Evolutionary conservation across 441 rosid species (phyloP).

Genomic region (Biscutella auriculata): DNA sequence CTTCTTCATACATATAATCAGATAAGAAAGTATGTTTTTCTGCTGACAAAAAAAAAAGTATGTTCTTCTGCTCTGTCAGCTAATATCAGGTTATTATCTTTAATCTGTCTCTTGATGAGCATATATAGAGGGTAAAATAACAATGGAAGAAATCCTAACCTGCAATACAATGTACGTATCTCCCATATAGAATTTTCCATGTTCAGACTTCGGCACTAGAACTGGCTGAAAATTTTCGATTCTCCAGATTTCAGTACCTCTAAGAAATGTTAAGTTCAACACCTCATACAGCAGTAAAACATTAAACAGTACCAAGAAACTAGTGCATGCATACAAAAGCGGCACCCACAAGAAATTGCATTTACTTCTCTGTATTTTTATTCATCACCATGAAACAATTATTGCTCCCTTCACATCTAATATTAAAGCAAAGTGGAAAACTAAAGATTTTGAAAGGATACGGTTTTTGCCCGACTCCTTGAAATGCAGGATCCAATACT

Average conservation of each 20-base stretch:
- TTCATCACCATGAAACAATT: neutral
- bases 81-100: neutral
- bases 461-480: conserved; percentile 87
- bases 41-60: conserved; percentile 14
- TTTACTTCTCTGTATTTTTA: neutral
- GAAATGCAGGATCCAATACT: conserved; percentile 85
- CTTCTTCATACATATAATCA: neutral
- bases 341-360: neutral
- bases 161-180: conserved; percentile 64
- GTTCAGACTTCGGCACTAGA: conserved; percentile 48
- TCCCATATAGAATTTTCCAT: conserved; percentile 77
- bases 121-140: neutral
- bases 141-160: neutral
- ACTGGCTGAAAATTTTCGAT: conserved; percentile 72
- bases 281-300: conserved; percentile 15
- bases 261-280: conserved; percentile 45
- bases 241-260: conserved; percentile 78
- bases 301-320: conserved; percentile 2
- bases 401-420: neutral
- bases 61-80: conserved; percentile 2
- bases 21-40: conserved; percentile 5
- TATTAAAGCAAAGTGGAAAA: neutral
- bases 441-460: conserved; percentile 42
- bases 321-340: conserved; percentile 1
- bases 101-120: neutral